Percentiles rank a stretch among this genome's conserved stretches.
Conservation (phyloP, 2,329 filamentous ascomycete species). For the Fusarium oligoseptatum region DNA sequence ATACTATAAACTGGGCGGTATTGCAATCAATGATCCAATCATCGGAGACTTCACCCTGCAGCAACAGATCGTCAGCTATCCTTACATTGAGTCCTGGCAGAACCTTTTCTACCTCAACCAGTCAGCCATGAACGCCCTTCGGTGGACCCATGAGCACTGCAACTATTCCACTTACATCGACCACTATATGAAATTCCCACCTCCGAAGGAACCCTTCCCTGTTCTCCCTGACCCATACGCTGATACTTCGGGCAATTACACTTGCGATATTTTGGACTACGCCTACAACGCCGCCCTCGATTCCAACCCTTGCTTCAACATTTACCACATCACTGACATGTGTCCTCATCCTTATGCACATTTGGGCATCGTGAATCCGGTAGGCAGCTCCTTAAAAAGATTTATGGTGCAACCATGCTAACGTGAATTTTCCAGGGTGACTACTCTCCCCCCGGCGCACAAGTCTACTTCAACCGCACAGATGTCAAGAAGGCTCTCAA, state of each 20-base stretch:
- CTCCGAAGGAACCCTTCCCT: slow-evolving; percentile 69
- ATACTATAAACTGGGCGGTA: slow-evolving; percentile 77
- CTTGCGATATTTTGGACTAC: slow-evolving; percentile 70
- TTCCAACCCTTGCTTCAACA: slow-evolving; percentile 83
- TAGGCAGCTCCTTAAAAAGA: accelerated
- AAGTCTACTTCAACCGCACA: slow-evolving; percentile 77
- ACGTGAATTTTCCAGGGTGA: slow-evolving; percentile 52
- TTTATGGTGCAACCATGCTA: accelerated
- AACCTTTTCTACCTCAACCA: slow-evolving; percentile 75
- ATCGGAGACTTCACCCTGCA: slow-evolving; percentile 65
- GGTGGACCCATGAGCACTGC: slow-evolving; percentile 66
- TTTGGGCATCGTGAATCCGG: slow-evolving; percentile 74
- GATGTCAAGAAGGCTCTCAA: slow-evolving; percentile 79
- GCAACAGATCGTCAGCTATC: slow-evolving; percentile 62
- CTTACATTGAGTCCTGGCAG: slow-evolving; percentile 72
- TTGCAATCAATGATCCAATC: slow-evolving; percentile 80
- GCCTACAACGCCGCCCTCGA: slow-evolving; percentile 66
- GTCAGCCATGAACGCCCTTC: slow-evolving; percentile 65
- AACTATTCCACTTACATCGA: slow-evolving; percentile 72
- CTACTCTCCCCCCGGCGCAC: slow-evolving; percentile 73
- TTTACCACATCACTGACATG: slow-evolving; percentile 79
- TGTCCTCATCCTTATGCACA: slow-evolving; percentile 80
- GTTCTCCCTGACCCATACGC: slow-evolving; percentile 47
- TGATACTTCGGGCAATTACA: slow-evolving; percentile 49
- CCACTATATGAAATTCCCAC: slow-evolving; percentile 77